Base-by-base conservation (phyloP, 805 yeast genomes). In the Ogataea kodamae region DNA sequence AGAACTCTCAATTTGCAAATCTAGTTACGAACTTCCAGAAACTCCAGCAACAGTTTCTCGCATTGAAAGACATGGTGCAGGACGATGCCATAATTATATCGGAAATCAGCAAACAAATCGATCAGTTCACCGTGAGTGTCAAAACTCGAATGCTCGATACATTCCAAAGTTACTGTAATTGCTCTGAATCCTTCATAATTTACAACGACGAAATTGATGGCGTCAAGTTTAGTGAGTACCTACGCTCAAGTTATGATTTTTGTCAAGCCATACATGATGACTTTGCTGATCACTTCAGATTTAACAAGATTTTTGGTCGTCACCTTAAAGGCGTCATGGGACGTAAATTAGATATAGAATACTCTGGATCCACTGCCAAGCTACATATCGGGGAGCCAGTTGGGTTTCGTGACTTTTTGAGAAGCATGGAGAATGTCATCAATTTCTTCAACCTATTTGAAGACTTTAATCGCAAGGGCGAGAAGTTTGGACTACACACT, bases 361-460 rank as follows among this genome's bases (percentile, higher is more conserved):
- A 45, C n/a, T 37, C 31, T 7, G 24, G 18, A 5, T 30, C 34
- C 2, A 18, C 30, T 3, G 14, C 47, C 2, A 24, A 14, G 3
- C 10, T 52, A 9, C 18, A 15, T 1, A 14, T 48, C 10, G 30
- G 19, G 9, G 28, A 9, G 6, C 28, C 7, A 24, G 16, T 11
- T 5, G 14, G 24, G 10, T 28, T 11, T 38, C 40, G 21, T 5
- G 24, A 27, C 1, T 47, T 37, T 26, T 28, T 45, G 10, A 20
- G 37, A n/a, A 49, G 59, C 3, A 22, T 51, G 14, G 50, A 48
- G 28, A 28, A 30, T 9, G 11, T 50, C 5, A 43, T 55, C 8
- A 23, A 23, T n/a, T 55, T 57, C 28, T 49, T 52, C 22, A 43
- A 56, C 32, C 12, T 30, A 11, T 36, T 53, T n/a, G 18, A 44